Evolutionary conservation across 768 basidiomycete species (phyloP), one percentile per base, ranked within the genome.

Genomic region (Serendipita sp.): DNA sequence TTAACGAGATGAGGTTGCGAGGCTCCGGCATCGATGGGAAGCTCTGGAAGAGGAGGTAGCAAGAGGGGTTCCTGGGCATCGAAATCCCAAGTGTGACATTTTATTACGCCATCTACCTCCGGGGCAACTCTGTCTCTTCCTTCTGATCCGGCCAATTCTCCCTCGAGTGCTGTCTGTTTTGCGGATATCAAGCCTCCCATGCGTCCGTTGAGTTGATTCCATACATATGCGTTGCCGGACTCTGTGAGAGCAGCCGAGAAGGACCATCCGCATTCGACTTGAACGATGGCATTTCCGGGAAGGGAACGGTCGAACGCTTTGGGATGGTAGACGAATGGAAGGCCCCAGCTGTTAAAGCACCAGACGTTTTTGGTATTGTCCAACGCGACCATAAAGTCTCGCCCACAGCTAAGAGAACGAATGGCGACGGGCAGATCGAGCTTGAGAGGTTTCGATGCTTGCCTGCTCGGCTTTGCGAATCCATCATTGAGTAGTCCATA

Each of bases 191-290:
- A 65, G 9, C 72, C 65, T 17, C 68, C 66, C 68, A 86, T 75
- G 4, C 67, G 66, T 2, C 79, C 82, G 3, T 71, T 69, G 63
- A 77, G 75, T 2, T 86, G 88, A 83, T 84, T 90, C 81, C 84
- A 89, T 3, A 86, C 81, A 65, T 83, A 81, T 45, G 87, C 83
- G 51, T 83, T 80, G 2, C 89, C 88, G n/a, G 78, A 76, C 64
- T 77, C 75, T 7, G 84, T 86, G 67, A 95, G 81, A 31, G 85
- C 75, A 11, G 83, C 79, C n/a, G 85, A 85, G 71, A 86, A 88
- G 14, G 68, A 64, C 91, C 91, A 93, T 44, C 91, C 90, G 67
- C 87, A 85, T 70, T 85, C 85, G 41, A 90, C 78, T n/a, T 71
- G 69, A 1, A 71, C 65, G 43, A 83, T 79, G 2, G 72, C 74